These are phyloP conservation scores for Blastobotrys mokoenaii DNA, from an alignment of 805 yeast species.

Conservation along the genomic window DNA sequence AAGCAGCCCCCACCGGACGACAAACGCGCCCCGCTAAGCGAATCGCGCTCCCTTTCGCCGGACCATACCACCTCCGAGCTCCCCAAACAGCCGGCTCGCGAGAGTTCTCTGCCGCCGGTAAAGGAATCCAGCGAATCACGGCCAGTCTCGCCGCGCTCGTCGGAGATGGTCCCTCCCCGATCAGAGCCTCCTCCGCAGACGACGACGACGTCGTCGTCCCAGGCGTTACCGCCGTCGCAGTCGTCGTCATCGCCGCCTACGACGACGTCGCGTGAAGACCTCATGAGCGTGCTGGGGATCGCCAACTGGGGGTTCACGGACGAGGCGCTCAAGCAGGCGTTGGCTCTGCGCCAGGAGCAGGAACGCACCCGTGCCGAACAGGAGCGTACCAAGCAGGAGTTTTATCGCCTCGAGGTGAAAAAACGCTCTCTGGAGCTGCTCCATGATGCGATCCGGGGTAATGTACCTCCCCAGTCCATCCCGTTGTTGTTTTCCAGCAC, in stretches of 20 bases:
- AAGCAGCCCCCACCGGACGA: neutral
- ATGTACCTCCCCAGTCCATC: slow-evolving; percentile 56
- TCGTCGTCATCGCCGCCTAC: neutral
- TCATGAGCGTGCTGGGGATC: slow-evolving; percentile 14
- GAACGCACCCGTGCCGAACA: slow-evolving; percentile 52
- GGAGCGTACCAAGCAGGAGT: slow-evolving; percentile 77
- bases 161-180: neutral
- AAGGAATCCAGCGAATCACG: too few species aligned
- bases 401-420: slow-evolving; percentile 55
- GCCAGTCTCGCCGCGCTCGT: too few species aligned
- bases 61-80: neutral
- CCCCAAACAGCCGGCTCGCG: neutral
- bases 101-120: too few species aligned
- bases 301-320: slow-evolving; percentile 50
- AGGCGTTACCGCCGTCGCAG: too few species aligned
- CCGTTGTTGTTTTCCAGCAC: slow-evolving; percentile 42
- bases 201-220: too few species aligned
- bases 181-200: neutral
- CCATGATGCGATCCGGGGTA: slow-evolving; percentile 48
- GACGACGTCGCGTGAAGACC: neutral
- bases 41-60: neutral
- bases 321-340: slow-evolving; percentile 47
- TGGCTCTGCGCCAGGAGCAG: slow-evolving; percentile 57
- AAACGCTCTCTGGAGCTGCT: slow-evolving; percentile 54
- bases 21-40: neutral